A percentile compares a stretch with the other conserved stretches of the same genome.
These are phyloP conservation scores for Pluteus cervinus DNA, from an alignment of 768 basidiomycete species.

Conservation along the genomic window DNA sequence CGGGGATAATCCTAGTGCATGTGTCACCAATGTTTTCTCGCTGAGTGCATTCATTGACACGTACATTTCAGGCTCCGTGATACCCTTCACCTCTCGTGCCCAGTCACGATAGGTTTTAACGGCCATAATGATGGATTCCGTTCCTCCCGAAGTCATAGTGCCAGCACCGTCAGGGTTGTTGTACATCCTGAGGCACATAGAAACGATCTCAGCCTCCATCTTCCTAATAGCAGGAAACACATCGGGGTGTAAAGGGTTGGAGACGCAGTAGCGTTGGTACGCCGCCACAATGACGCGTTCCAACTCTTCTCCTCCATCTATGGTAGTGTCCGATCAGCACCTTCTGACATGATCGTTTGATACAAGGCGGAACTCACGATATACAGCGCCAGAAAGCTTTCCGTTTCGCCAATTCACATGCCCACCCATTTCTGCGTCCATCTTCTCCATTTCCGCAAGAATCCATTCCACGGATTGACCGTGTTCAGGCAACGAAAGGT, in stretches of 20 bases:
- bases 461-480: constrained; percentile 73
- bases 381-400: constrained; percentile 80
- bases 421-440: constrained; percentile 54
- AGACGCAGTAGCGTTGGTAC: constrained; percentile 75
- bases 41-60: neutral
- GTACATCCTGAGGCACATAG: constrained; percentile 83
- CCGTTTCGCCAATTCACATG: constrained; percentile 58
- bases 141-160: constrained; percentile 91
- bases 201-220: constrained; percentile 95
- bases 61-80: constrained; percentile 90
- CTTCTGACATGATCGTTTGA: neutral
- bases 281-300: constrained; percentile 75
- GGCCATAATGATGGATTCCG: constrained; percentile 94
- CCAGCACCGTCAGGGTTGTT: constrained; percentile 84
- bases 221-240: constrained; percentile 90
- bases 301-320: constrained; percentile 82
- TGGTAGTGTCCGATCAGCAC: neutral
- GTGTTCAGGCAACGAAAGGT: constrained; percentile 58
- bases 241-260: constrained; percentile 90
- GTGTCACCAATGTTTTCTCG: neutral
- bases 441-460: constrained; percentile 67
- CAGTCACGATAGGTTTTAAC: constrained; percentile 93
- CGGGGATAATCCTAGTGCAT: constrained; percentile 63
- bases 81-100: constrained; percentile 79
- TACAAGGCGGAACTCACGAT: constrained; percentile 47